Percentiles rank a stretch among this genome's conserved stretches.
These are phyloP conservation scores for Ambrosia trifida DNA, from an alignment of 129 eudicot species.

Conservation along the genomic window DNA sequence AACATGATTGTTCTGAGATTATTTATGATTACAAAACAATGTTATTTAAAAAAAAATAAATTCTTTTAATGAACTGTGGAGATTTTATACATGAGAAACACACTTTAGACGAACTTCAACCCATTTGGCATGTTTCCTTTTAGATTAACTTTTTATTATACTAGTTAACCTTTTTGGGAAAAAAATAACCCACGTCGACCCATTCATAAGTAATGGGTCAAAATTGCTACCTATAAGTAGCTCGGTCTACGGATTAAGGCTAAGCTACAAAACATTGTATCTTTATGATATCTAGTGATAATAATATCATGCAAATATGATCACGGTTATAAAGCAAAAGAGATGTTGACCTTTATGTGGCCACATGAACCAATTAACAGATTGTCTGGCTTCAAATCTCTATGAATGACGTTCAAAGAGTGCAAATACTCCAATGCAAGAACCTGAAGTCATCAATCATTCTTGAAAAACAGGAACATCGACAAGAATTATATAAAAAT, in stretches of 20 bases:
- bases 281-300: not conserved
- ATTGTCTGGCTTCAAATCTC: conserved; percentile 98
- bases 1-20: not conserved
- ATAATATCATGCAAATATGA: not conserved
- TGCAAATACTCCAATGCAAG: conserved; percentile 97
- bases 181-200: not conserved
- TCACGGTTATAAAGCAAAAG: not conserved
- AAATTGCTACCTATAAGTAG: too few relatives aligned
- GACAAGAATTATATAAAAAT: conserved; percentile 10
- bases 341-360: conserved; percentile 77
- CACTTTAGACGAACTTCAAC: not conserved
- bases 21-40: not conserved
- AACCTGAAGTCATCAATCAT: conserved; percentile 54
- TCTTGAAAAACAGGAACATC: too few relatives aligned
- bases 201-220: too few relatives aligned
- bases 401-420: conserved; percentile 81
- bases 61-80: not conserved
- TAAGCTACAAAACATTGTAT: not conserved
- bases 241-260: too few relatives aligned
- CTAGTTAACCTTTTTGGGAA: not conserved
- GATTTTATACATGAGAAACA: too few relatives aligned
- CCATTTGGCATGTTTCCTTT: not conserved
- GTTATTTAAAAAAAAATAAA: not conserved
- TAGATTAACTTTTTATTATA: not conserved
- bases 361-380: conserved; percentile 95